Base-by-base conservation (phyloP, 78 protist species). In the Dictyostelium capitatum region DNA sequence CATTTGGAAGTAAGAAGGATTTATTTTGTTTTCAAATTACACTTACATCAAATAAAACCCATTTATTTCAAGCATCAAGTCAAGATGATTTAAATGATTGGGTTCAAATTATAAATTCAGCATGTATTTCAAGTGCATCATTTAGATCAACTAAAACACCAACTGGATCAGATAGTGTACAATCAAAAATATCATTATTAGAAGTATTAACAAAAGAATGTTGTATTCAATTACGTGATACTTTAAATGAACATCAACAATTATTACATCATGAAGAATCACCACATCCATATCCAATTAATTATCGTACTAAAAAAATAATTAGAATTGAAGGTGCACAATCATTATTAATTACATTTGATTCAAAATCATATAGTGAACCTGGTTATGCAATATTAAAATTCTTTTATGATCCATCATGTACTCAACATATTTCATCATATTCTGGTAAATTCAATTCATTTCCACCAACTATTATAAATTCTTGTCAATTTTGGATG, bases 321-420 rank as follows among this genome's bases (percentile, higher is more conserved):
- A 64, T 89, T 57, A 72, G 89, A 37, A 64, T 89, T 50, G 94
- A 89, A 19, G 89, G 89, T 25, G 84, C 94, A 7, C 83, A 73
- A 25, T 53, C 83, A 23, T 67, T 89, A 10, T 30, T 82, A 11
- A 30, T 89, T 6, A 51, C 70, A 0, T 89, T 89, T 78, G 94
- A 89, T 65, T 20, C 51, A 8, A 19, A 32, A 15, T 73, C 90
- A 0, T 15, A 47, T 3, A 64, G 85, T 30, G 89, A 81, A 47
- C 80, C 89, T 19, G 94, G 94, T 6, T 73, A 43, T 43, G 89
- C 81, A 14, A 53, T 75, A 2, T 30, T 89, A 1, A 79, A 57
- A 30, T 74, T 89, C 59, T 89, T 37, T 67, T 73, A 81, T 57
- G 94, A 89, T 47, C 83, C 94, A 4, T 69, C 83, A 4, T 89